Base-by-base conservation (phyloP, 306 rosid genomes). In the Glycine latifolia region DNA sequence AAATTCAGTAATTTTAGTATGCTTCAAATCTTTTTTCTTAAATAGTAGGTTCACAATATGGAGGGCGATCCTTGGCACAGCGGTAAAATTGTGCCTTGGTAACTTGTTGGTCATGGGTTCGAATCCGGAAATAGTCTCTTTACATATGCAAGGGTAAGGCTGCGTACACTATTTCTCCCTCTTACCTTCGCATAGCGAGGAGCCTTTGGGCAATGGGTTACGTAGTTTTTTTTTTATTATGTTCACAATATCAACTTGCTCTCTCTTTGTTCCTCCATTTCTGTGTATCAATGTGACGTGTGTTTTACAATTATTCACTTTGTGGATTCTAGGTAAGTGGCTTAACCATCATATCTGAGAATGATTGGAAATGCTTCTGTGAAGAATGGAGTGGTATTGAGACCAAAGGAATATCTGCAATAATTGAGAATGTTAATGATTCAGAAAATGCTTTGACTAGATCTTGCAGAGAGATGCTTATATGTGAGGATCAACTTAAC, bases 301-400 rank as follows among this genome's bases (percentile, higher is more conserved):
- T 44, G 74, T 60, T 60, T 53, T 79, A 37, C 16, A 52, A 15
- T 0, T 31, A 7, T 83, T 79, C 62, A 16, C 76, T 67, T 83
- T 83, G 52, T 86, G 88, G 75, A 80, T 79, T 88, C 79, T 91
- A 95, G 99, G 91, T 86, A 72, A 91, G 88, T 82, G 89, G 91
- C 83, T 87, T 95, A 69, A 88, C 91, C 75, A 76, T 91, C 84
- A 83, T 95, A 82, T 80, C 94, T 43, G 99, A 93, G 86, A 82
- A 86, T 89, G 97, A 93, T 77, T 95, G 99, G 99, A 93, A 88
- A 81, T 91, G 89, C 84, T 95, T 95, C 85, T 91, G 97, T 86
- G 88, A 90, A 90, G 97, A 95, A 82, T 95, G 97, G 97, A 88
- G 84, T 58, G 92, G 95, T 84, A 73, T 78, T 49, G 91, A 88